Evolutionary conservation across 148 eudicot genomes (phyloP).

Genomic region (Rhododendron mucronatum): DNA sequence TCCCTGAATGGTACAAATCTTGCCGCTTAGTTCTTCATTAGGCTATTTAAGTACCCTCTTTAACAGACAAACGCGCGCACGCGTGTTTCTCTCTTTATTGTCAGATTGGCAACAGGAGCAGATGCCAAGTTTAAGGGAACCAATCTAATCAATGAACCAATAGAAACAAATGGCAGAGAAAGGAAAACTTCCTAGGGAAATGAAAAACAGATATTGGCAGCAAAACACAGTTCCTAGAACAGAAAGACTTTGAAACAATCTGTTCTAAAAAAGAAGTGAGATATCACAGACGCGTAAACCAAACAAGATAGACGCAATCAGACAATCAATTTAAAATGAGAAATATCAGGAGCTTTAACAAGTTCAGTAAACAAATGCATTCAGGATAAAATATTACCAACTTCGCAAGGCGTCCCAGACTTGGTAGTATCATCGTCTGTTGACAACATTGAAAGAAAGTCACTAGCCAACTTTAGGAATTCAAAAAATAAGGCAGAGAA

Average conservation of each 20-base stretch:
- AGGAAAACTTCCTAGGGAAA: not conserved
- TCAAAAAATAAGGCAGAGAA: conserved; percentile 9
- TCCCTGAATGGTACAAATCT: not conserved
- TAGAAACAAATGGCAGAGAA: not conserved
- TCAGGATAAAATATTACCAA: conserved; percentile 49
- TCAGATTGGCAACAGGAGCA: not conserved
- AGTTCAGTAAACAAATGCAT: not conserved
- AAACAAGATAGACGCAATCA: not conserved
- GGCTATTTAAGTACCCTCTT: not conserved
- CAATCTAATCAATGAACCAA: not conserved
- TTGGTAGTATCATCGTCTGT: conserved; percentile 96
- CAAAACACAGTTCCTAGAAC: not conserved
- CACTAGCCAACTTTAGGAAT: not conserved
- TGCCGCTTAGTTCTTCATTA: not conserved
- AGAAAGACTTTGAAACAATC: not conserved
- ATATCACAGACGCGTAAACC: not conserved
- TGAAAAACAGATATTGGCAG: not conserved
- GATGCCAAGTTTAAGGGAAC: not conserved
- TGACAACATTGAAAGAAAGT: conserved; percentile 14
- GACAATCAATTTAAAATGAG: not conserved
- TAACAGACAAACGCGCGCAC: not conserved
- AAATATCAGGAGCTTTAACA: conserved; percentile 6
- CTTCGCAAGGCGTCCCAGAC: conserved; percentile 88
- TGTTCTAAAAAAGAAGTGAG: not conserved
- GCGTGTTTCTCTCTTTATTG: not conserved